Percentiles rank a stretch among this genome's conserved stretches.
These are phyloP conservation scores for Phytopythium kandeliae DNA, from an alignment of 352 stramenopile genomes.

Conservation along the genomic window DNA sequence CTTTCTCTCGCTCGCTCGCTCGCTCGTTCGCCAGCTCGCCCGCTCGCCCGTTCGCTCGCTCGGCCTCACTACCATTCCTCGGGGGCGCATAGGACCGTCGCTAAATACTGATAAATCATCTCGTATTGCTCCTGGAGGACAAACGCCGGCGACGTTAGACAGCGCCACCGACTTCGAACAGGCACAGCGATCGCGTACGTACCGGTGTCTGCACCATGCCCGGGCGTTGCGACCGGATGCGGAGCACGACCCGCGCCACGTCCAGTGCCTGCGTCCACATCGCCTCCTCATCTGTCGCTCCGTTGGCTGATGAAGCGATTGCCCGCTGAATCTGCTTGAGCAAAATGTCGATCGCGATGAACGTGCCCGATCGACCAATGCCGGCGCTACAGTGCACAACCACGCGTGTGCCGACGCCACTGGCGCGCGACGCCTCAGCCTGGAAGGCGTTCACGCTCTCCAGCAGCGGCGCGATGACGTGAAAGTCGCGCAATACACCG, in stretches of 20 bases:
- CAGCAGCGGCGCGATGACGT: constrained; percentile 67
- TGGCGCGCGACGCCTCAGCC: constrained; percentile 15
- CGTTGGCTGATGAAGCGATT: not conserved
- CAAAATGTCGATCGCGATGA: constrained; percentile 82
- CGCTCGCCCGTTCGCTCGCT: too few relatives aligned
- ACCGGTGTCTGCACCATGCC: constrained; percentile 84
- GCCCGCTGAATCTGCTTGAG: constrained; percentile 44
- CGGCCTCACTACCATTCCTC: constrained; percentile 33
- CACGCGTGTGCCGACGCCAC: constrained; percentile 24
- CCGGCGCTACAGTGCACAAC: constrained; percentile 79
- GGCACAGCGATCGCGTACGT: too few relatives aligned
- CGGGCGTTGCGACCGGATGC: constrained; percentile 59
- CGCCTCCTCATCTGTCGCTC: constrained; percentile 12
- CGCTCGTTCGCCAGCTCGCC: too few relatives aligned
- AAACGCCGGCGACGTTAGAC: too few relatives aligned
- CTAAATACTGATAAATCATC: constrained; percentile 84
- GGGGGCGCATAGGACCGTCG: constrained; percentile 42
- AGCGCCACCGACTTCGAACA: too few relatives aligned
- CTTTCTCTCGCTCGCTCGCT: too few relatives aligned
- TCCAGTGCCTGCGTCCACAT: constrained; percentile 39
- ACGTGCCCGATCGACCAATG: constrained; percentile 75
- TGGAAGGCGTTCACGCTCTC: constrained; percentile 53
- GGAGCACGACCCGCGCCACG: constrained; percentile 49
- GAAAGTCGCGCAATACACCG: constrained; percentile 66
- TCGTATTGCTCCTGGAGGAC: constrained; percentile 76